phyloP scores from a whole-genome alignment of 108 stramenopile genomes.

The Skeletonema menzelii region DNA sequence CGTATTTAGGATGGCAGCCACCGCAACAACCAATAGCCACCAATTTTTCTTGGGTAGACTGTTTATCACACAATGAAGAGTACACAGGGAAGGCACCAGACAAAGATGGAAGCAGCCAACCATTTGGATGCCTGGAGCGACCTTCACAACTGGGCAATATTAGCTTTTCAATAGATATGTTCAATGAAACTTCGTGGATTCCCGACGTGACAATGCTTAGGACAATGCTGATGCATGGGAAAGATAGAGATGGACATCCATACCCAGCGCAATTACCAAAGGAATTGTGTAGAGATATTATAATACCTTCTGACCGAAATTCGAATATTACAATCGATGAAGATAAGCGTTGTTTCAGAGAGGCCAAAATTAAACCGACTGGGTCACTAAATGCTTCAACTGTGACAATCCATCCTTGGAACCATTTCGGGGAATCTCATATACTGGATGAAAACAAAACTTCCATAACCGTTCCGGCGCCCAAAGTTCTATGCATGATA shows the following conservation, averaged over 20 bases:
- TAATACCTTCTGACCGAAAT: slow-evolving; percentile 17
- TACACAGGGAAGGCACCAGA: slow-evolving; percentile 34
- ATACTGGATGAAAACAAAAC: background rate
- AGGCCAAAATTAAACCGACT: slow-evolving; percentile 31
- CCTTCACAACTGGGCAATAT: background rate
- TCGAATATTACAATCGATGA: slow-evolving; percentile 13
- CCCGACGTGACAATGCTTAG: slow-evolving; percentile 75
- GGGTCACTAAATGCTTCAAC: slow-evolving; percentile 31
- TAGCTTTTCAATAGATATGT: background rate
- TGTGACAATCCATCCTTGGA: background rate
- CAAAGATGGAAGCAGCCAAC: slow-evolving; percentile 5
- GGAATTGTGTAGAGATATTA: slow-evolving; percentile 62
- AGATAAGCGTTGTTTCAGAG: slow-evolving; percentile 40
- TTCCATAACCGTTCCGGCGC: slow-evolving; percentile 26
- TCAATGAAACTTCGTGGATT: slow-evolving; percentile 44
- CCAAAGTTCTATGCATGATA: slow-evolving; percentile 71
- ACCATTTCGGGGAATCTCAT: background rate
- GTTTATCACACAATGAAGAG: slow-evolving; percentile 44
- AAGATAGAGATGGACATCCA: slow-evolving; percentile 62
- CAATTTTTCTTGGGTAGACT: slow-evolving; percentile 59
- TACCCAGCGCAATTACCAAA: slow-evolving; percentile 62
- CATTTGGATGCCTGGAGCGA: background rate
- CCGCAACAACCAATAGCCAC: slow-evolving; percentile 3
- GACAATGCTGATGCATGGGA: slow-evolving; percentile 60
- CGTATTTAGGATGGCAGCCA: slow-evolving; percentile 75